Conservation (phyloP, 805 yeast species). For the Cyberlindnera veronae region DNA sequence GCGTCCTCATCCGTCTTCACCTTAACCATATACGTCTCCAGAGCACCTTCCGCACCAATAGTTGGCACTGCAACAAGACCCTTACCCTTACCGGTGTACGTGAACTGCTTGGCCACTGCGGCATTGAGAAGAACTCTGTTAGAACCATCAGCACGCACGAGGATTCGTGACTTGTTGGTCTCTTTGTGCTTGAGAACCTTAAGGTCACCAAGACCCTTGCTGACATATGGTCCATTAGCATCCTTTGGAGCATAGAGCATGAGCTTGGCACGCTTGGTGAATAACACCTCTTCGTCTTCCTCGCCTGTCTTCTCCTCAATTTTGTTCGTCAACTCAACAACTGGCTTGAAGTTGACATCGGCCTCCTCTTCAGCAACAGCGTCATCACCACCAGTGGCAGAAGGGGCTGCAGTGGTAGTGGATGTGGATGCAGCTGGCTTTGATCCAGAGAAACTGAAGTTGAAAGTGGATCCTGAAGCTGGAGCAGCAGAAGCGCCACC, state of each 20-base stretch:
- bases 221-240: constrained; percentile 42
- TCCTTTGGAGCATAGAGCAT: constrained; percentile 54
- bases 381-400: constrained; percentile 29
- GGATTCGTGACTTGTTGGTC: constrained; percentile 59
- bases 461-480: constrained; percentile 9
- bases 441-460: constrained; percentile 23
- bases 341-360: constrained; percentile 44
- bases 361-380: constrained; percentile 42
- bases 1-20: constrained; percentile 80
- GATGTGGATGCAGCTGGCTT: constrained; percentile 17
- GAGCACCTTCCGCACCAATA: constrained; percentile 46
- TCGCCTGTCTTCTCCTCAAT: constrained; percentile 73
- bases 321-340: constrained; percentile 44
- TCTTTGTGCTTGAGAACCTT: constrained; percentile 62
- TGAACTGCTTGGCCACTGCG: constrained; percentile 51
- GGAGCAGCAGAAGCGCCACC: constrained; percentile 13
- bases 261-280: constrained; percentile 68
- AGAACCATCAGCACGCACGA: constrained; percentile 87
- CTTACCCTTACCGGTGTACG: constrained; percentile 59
- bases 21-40: constrained; percentile 66
- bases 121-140: constrained; percentile 74
- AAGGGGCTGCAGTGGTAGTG: constrained; percentile 17
- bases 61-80: constrained; percentile 68
- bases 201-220: constrained; percentile 79
- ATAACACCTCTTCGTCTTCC: constrained; percentile 67